Conservation (phyloP, 768 basidiomycete genomes). For the Dioszegia aurantiaca region DNA sequence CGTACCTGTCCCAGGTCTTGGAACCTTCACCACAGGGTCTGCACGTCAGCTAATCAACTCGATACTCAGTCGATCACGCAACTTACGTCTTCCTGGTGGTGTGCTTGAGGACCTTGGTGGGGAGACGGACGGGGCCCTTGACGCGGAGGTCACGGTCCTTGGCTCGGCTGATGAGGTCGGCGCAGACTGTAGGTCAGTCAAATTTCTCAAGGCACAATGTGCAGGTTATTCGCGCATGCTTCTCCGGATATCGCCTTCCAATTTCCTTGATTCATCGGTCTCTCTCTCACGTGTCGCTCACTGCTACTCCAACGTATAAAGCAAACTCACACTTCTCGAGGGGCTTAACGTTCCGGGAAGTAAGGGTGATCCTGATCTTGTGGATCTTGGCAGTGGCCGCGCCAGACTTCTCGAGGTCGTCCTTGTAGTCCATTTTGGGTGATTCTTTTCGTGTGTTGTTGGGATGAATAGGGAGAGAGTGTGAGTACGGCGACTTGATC, state of each 20-base stretch:
- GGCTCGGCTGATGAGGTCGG: slow-evolving; percentile 94
- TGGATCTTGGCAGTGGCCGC: slow-evolving; percentile 88
- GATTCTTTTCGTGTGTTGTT: slow-evolving; percentile 37
- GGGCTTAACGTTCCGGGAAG: slow-evolving; percentile 95
- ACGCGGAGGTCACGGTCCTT: slow-evolving; percentile 99
- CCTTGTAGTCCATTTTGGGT: slow-evolving; percentile 53
- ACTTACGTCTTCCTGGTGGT: slow-evolving; percentile 98
- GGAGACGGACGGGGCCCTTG: slow-evolving; percentile 97
- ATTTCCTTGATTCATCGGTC: not conserved
- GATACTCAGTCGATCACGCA: too few species aligned
- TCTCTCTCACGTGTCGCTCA: too few species aligned
- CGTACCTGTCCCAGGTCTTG: slow-evolving; percentile 99
- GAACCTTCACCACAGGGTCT: slow-evolving; percentile 99
- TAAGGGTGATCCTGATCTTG: slow-evolving; percentile 99
- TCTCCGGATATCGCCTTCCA: not conserved
- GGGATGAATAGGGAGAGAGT: not conserved
- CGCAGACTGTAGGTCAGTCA: slow-evolving; percentile 65
- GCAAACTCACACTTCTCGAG: slow-evolving; percentile 84
- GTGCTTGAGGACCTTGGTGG: slow-evolving; percentile 97
- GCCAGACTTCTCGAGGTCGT: slow-evolving; percentile 82
- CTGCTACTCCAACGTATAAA: too few species aligned
- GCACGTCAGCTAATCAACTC: slow-evolving; percentile 9
- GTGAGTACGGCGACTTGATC: slow-evolving; percentile 40
- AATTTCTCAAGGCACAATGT: too few species aligned
- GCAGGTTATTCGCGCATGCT: too few species aligned